Percentiles rank a stretch among this genome's conserved stretches.
These are phyloP conservation scores for Spiraea crenata DNA, from an alignment of 331 rosid species.

Conservation along the genomic window DNA sequence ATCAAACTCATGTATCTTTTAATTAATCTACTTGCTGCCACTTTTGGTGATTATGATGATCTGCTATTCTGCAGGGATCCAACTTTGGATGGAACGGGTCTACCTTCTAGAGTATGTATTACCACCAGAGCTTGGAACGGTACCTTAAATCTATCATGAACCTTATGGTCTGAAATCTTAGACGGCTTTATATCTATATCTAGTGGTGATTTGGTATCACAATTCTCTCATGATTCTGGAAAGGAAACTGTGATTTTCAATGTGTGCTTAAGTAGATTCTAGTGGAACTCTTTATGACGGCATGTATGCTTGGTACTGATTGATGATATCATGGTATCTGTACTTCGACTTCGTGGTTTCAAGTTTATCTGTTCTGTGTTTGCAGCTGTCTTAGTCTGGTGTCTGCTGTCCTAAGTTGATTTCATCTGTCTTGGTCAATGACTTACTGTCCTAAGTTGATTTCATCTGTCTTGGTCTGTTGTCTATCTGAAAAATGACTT, in stretches of 20 bases:
- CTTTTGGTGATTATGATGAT: slow-evolving; percentile 24
- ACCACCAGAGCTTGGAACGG: background rate
- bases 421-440: background rate
- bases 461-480: background rate
- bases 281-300: background rate
- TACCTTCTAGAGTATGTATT: slow-evolving; percentile 43
- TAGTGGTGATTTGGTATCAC: slow-evolving; percentile 13
- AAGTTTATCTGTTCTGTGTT: background rate
- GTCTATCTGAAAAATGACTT: background rate
- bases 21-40: background rate
- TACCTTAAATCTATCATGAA: background rate
- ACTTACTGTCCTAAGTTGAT: no score
- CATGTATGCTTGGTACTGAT: background rate
- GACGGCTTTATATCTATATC: background rate
- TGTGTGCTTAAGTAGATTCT: background rate
- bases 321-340: background rate
- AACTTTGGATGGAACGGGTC: slow-evolving; percentile 90
- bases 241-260: background rate
- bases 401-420: no score
- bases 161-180: background rate
- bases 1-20: slow-evolving; percentile 10
- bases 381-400: background rate
- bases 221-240: background rate
- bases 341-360: background rate
- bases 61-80: slow-evolving; percentile 66